Evolutionary conservation across 2,329 filamentous ascomycete genomes (phyloP).

Genomic region (Penicillium sp.): DNA sequence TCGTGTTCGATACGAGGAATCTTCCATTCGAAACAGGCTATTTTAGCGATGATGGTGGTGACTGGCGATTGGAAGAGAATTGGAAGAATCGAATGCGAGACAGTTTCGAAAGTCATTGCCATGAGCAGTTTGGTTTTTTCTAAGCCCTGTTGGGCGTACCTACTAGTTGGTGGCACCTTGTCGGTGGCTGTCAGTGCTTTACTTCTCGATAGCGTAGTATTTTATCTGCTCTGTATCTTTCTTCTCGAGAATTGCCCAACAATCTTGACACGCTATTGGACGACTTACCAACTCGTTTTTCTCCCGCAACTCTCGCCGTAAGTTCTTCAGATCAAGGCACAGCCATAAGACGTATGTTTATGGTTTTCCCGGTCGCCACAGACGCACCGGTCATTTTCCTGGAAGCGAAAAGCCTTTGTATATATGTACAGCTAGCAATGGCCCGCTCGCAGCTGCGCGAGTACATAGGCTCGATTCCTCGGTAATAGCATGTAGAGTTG

Average conservation of each 20-base stretch:
- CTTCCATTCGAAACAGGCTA: slow-evolving; percentile 41
- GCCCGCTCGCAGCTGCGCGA: slow-evolving; percentile 20
- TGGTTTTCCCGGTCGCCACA: slow-evolving; percentile 18
- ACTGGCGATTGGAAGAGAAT: too few species aligned
- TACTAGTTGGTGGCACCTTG: too few species aligned
- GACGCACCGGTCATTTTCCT: slow-evolving; percentile 13
- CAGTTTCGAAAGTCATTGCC: too few species aligned
- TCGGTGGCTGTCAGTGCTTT: too few species aligned
- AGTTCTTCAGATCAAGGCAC: slow-evolving; percentile 5
- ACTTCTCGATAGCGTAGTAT: too few species aligned
- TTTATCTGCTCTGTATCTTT: too few species aligned
- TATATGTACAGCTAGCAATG: slow-evolving; percentile 20
- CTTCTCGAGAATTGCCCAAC: too few species aligned
- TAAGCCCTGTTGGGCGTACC: too few species aligned
- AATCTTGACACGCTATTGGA: not conserved
- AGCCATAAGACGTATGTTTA: slow-evolving; percentile 17
- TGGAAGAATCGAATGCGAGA: too few species aligned
- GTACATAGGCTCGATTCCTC: slow-evolving; percentile 16
- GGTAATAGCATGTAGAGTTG: slow-evolving; percentile 4
- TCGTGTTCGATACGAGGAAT: slow-evolving; percentile 38
- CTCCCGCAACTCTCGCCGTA: too few species aligned
- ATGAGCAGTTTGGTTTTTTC: too few species aligned
- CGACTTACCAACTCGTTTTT: not conserved
- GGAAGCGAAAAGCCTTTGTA: slow-evolving; percentile 8
- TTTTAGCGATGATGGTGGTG: too few species aligned